Base-by-base conservation (phyloP, 441 rosid species). In the Melastoma candidum region DNA sequence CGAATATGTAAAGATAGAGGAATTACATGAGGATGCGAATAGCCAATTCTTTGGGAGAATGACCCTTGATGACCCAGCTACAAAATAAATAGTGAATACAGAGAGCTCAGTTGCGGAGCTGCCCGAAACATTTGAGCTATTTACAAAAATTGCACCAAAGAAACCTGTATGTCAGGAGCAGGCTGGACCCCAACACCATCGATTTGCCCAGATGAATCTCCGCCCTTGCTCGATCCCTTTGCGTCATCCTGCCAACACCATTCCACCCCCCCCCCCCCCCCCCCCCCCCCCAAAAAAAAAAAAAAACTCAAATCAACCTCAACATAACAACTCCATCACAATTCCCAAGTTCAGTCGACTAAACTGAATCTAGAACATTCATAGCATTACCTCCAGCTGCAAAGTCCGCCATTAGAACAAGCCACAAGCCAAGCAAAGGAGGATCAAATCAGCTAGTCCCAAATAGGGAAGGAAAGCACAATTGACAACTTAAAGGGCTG, bases 311-410 rank as follows among this genome's bases (percentile, higher is more conserved):
- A 39, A 1, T 26, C 27, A 12, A 27, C 26, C 44, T n/a, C 13
- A 22, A 53, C 25, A 11, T 27, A 57, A 29, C 14, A 22, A 17
- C 22, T 17, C 22, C 7, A 46, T 3, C 13, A 7, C 32, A 17
- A 3, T 29, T 9, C 9, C 48, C 45, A 27, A 52, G 5, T 22
- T 13, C 56, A 41, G 3, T 45, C 39, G 26, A 29, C 36, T 10
- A 25, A 12, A 29, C 27, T 12, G 11, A 11, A 4, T 49, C 52
- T 9, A 49, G 36, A 11, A 9, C 12, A 25, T 10, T 49, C 29
- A 45, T 32, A 8, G 48, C 50, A 74, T 64, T 56, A 93, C 97
- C 98, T 93, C 98, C 95, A 89, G 84, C 97, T 93, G 79, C 59
- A 57, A 17, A 58, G 59, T 63, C 54, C 66, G 65, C 54, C 59